phyloP scores from a whole-genome alignment of 129 eudicot genomes.

The Heracleum sosnowskyi region DNA sequence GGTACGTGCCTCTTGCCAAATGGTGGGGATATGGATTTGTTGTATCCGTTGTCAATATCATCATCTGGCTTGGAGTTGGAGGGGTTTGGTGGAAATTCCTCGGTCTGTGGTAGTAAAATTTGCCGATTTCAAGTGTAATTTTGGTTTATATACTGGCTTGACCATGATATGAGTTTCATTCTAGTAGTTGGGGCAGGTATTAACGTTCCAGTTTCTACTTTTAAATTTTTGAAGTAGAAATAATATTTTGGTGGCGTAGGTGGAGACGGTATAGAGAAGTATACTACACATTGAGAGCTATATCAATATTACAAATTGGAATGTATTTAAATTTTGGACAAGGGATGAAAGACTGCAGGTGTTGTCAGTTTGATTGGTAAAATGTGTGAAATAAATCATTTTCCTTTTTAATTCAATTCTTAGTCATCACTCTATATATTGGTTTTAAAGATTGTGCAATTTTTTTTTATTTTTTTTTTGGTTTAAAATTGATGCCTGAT shows the following conservation, averaged over 20 bases:
- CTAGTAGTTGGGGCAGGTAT: conserved; percentile 23
- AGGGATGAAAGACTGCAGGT: neutral
- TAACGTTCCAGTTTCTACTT: conserved; percentile 15
- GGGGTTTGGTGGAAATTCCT: conserved; percentile 98
- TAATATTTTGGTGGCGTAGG: conserved; percentile 23
- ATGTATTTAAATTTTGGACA: conserved; percentile 19
- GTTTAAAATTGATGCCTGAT: neutral
- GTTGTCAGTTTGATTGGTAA: neutral
- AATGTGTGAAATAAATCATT: neutral
- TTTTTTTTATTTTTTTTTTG: neutral
- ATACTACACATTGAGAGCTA: conserved; percentile 15
- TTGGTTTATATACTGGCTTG: conserved; percentile 14
- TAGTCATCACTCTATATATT: neutral
- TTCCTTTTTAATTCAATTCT: neutral
- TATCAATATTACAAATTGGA: conserved; percentile 18
- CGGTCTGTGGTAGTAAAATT: conserved; percentile 69
- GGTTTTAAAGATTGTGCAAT: no score
- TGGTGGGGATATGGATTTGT: conserved; percentile 99
- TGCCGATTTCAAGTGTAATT: conserved; percentile 23
- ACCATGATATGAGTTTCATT: conserved; percentile 15
- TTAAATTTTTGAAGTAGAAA: conserved; percentile 29
- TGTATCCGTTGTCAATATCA: conserved; percentile 69
- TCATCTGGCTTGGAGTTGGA: conserved; percentile 98
- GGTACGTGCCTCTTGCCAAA: conserved; percentile 77
- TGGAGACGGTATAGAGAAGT: conserved; percentile 28